A percentile compares a stretch with the other conserved stretches of the same genome.
Evolutionary conservation across 495 filamentous ascomycete genomes (phyloP).

Genomic region (Amniculicola lignicola): DNA sequence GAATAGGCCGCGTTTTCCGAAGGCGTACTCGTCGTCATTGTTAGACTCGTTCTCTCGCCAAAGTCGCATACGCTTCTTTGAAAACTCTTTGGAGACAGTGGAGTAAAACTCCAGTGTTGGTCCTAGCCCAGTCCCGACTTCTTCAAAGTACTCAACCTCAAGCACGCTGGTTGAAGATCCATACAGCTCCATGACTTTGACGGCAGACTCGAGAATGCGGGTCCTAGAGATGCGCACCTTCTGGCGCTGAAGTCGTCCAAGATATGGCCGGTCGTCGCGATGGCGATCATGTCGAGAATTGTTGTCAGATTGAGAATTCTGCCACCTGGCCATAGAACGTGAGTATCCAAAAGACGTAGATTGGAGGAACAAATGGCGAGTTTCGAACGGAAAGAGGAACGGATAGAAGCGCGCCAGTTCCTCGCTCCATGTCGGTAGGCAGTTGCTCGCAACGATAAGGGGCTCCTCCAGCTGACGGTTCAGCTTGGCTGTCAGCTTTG

Average conservation of each 20-base stretch:
- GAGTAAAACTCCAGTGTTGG: conserved; percentile 99
- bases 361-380: conserved; percentile 92
- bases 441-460: conserved; percentile 96
- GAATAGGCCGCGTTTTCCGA: conserved; percentile 81
- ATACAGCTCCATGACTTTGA: conserved; percentile 99
- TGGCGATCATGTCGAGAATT: conserved; percentile 76
- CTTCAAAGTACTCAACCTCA: conserved; percentile 98
- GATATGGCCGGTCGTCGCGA: conserved; percentile 83
- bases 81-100: conserved; percentile 95
- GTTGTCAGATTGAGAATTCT: conserved; percentile 78
- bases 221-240: conserved; percentile 93
- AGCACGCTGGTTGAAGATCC: conserved; percentile 91
- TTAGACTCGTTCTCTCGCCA: conserved; percentile 91
- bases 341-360: conserved; percentile 98
- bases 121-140: conserved; percentile 94
- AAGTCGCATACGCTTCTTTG: conserved; percentile 90
- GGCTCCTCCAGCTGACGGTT: conserved; percentile 97
- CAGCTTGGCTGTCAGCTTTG: conserved; percentile 97
- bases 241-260: conserved; percentile 91
- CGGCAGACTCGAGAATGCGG: conserved; percentile 90
- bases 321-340: conserved; percentile 95
- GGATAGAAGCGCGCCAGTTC: conserved; percentile 94
- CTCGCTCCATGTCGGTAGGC: conserved; percentile 93
- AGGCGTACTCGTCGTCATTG: conserved; percentile 76
- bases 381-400: conserved; percentile 99